These are phyloP conservation scores for Lachancea waltii DNA, from an alignment of 805 yeast genomes.

Conservation along the genomic window DNA sequence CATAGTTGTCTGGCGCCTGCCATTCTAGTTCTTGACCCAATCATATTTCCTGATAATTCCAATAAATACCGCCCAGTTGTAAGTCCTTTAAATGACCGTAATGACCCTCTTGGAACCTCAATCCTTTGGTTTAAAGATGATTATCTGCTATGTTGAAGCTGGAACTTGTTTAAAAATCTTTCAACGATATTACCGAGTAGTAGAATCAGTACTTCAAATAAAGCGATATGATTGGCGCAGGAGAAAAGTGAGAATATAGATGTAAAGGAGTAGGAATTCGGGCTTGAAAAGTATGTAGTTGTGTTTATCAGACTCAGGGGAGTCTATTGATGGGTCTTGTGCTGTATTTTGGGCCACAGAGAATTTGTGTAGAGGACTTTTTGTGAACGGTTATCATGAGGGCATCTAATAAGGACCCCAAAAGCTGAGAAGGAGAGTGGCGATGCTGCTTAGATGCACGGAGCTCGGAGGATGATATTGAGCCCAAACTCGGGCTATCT, in stretches of 20 bases:
- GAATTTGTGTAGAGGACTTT: too few relatives aligned
- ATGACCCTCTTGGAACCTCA: constrained; percentile 1
- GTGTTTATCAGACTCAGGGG: background rate
- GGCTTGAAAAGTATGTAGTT: too few relatives aligned
- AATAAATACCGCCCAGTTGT: background rate
- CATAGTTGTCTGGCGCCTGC: constrained; percentile 24
- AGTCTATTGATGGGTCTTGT: background rate
- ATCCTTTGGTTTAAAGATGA: background rate
- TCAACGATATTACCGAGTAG: background rate
- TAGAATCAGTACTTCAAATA: background rate
- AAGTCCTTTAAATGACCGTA: background rate
- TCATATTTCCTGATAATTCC: constrained; percentile 8
- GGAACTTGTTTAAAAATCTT: constrained; percentile 1
- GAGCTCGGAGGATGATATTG: too few relatives aligned
- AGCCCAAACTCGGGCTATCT: too few relatives aligned
- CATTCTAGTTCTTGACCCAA: constrained; percentile 18
- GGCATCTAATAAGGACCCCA: too few relatives aligned
- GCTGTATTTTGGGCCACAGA: too few relatives aligned
- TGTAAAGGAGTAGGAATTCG: background rate
- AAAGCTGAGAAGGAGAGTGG: too few relatives aligned
- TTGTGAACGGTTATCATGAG: too few relatives aligned
- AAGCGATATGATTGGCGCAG: constrained; percentile 8
- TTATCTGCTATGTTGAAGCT: background rate
- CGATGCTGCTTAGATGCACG: too few relatives aligned
- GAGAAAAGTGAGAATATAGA: background rate